A percentile compares a stretch with the other conserved stretches of the same genome.
phyloP scores from a whole-genome alignment of 495 filamentous ascomycete genomes.

The Parachaetomium inaequale region DNA sequence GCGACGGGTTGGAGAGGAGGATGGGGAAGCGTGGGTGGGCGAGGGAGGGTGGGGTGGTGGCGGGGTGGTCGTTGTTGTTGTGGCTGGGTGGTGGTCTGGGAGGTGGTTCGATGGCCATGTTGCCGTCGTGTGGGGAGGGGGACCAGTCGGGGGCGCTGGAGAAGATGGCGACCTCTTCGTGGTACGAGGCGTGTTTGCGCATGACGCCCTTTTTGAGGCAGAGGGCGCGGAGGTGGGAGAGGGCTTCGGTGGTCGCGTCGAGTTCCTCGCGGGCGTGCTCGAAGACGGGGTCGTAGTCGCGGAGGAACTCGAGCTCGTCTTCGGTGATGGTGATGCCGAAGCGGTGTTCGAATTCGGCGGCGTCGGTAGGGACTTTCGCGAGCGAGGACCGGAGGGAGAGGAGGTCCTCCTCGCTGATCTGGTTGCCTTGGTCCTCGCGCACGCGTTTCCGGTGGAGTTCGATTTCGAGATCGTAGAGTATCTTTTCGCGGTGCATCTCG shows the following conservation, averaged over 20 bases:
- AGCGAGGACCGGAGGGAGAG: slow-evolving; percentile 24
- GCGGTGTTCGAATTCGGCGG: slow-evolving; percentile 19
- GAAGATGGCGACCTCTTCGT: slow-evolving; percentile 30
- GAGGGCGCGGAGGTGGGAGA: slow-evolving; percentile 21
- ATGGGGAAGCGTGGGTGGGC: slow-evolving; percentile 32
- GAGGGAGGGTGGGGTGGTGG: slow-evolving; percentile 5
- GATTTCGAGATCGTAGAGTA: slow-evolving; percentile 29
- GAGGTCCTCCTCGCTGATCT: slow-evolving; percentile 29
- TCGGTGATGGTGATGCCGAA: slow-evolving; percentile 26
- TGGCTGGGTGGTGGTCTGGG: background rate
- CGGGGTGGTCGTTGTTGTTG: background rate
- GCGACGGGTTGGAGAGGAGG: slow-evolving; percentile 35
- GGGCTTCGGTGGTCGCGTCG: slow-evolving; percentile 16
- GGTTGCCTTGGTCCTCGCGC: slow-evolving; percentile 23
- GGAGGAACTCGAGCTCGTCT: slow-evolving; percentile 33
- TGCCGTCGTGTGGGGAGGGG: slow-evolving; percentile 18
- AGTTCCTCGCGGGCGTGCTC: slow-evolving; percentile 15
- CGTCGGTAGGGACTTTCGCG: slow-evolving; percentile 8
- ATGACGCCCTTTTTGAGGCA: slow-evolving; percentile 32
- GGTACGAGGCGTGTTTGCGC: slow-evolving; percentile 32
- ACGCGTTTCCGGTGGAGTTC: slow-evolving; percentile 25
- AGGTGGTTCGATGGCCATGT: slow-evolving; percentile 24
- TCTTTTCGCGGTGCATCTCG: slow-evolving; percentile 22
- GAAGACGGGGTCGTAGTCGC: slow-evolving; percentile 24
- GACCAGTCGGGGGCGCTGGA: slow-evolving; percentile 13